Conservation (phyloP, 306 rosid genomes). For the Vachellia pachyceras region DNA sequence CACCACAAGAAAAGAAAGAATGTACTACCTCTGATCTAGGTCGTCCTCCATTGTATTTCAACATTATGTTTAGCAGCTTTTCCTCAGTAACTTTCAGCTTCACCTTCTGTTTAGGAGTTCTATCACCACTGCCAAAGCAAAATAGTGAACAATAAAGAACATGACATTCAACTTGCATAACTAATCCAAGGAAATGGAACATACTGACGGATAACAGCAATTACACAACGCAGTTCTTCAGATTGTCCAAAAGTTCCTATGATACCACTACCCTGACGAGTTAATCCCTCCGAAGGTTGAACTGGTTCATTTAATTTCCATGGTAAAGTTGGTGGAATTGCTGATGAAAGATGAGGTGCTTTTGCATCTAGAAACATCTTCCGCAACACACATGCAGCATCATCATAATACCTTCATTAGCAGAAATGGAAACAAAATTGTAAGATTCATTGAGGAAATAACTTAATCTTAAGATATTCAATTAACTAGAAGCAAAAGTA, state of each 20-base stretch:
- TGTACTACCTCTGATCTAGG: constrained; percentile 80
- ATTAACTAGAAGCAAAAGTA: constrained; percentile 14
- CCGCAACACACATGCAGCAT: constrained; percentile 94
- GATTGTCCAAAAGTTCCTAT: constrained; percentile 85
- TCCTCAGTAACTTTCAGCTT: constrained; percentile 96
- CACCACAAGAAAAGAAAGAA: constrained; percentile 14
- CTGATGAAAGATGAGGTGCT: constrained; percentile 97
- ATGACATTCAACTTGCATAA: constrained; percentile 24
- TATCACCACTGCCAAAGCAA: constrained; percentile 83
- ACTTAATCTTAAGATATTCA: constrained; percentile 18
- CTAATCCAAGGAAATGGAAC: constrained; percentile 40
- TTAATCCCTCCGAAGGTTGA: constrained; percentile 74
- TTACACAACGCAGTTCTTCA: constrained; percentile 95
- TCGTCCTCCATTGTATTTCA: constrained; percentile 95
- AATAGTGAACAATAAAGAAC: constrained; percentile 38
- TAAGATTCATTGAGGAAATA: constrained; percentile 27
- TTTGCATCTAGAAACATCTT: constrained; percentile 93
- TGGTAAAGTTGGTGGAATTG: constrained; percentile 88
- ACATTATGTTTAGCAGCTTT: constrained; percentile 81
- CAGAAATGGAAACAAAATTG: constrained; percentile 27
- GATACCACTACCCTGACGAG: constrained; percentile 97
- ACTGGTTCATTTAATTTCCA: constrained; percentile 84
- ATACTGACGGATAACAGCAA: constrained; percentile 93
- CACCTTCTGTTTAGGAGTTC: constrained; percentile 99
- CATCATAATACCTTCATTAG: constrained; percentile 86